These are phyloP conservation scores for Silene latifolia DNA, from an alignment of 148 eudicot genomes.

Conservation along the genomic window DNA sequence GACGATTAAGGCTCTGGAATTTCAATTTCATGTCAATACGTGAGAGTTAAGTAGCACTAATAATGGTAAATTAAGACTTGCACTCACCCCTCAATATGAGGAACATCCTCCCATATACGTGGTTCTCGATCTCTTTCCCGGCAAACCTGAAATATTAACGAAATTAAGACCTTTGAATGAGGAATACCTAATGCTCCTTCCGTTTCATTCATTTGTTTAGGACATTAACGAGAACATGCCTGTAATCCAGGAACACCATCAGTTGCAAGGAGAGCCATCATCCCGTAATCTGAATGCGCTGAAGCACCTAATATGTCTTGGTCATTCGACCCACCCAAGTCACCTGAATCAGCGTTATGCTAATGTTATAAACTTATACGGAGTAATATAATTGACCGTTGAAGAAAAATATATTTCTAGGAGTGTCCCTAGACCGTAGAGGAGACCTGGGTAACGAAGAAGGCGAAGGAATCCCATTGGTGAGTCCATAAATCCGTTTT, in stretches of 20 bases:
- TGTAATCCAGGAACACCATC: constrained; percentile 83
- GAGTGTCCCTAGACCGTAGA: too few species aligned
- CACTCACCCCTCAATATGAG: constrained; percentile 48
- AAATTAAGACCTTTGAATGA: neutral
- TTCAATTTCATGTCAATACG: neutral
- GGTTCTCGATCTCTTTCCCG: constrained; percentile 42
- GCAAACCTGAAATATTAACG: constrained; percentile 39
- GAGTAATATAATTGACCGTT: too few species aligned
- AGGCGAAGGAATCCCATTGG: constrained; percentile 59
- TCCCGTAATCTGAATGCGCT: constrained; percentile 86
- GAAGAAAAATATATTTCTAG: too few species aligned
- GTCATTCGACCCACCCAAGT: constrained; percentile 17
- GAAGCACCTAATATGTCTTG: constrained; percentile 58
- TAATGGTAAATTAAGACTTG: too few species aligned
- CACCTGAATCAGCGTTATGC: constrained; percentile 30
- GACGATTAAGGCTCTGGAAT: constrained; percentile 58
- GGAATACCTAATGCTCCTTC: too few species aligned
- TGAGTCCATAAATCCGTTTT: constrained; percentile 39
- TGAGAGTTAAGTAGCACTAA: too few species aligned
- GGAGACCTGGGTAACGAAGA: constrained; percentile 65
- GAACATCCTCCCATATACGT: constrained; percentile 61
- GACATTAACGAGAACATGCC: constrained; percentile 30
- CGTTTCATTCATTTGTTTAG: too few species aligned
- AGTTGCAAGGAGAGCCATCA: constrained; percentile 69
- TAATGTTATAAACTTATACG: too few species aligned